Conservation (phyloP, 805 yeast genomes). For the Pichia eremophila region DNA sequence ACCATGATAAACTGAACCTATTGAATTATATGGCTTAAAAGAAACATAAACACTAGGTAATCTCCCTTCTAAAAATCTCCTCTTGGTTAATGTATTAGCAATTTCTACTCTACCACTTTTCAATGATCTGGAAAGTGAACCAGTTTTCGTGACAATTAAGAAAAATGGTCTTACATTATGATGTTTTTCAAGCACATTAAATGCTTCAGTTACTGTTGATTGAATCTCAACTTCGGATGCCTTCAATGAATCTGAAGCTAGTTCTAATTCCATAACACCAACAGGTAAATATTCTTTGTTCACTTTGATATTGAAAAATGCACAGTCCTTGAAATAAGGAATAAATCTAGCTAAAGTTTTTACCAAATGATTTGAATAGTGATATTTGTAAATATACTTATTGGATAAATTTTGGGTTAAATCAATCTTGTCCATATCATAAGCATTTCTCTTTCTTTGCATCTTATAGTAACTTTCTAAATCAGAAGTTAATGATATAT, state of each 20-base stretch:
- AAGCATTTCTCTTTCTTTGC: neutral
- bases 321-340: conserved; percentile 75
- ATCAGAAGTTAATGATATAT: neutral
- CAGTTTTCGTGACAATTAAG: conserved; percentile 69
- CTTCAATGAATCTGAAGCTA: conserved; percentile 11
- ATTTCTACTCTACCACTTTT: conserved; percentile 84
- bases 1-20: conserved; percentile 62
- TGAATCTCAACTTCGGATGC: conserved; percentile 35
- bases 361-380: conserved; percentile 79
- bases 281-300: conserved; percentile 79
- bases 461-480: neutral
- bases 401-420: conserved; percentile 4
- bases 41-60: conserved; percentile 73
- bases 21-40: conserved; percentile 57
- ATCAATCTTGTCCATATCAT: conserved; percentile 1
- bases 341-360: conserved; percentile 77
- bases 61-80: conserved; percentile 69
- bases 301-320: conserved; percentile 77
- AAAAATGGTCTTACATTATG: conserved; percentile 79
- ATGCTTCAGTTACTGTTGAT: conserved; percentile 28
- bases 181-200: conserved; percentile 37
- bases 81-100: conserved; percentile 80
- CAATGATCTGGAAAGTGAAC: conserved; percentile 73
- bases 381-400: conserved; percentile 39
- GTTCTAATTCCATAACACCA: conserved; percentile 58